These are phyloP conservation scores for Thielaviopsis cerberus DNA, from an alignment of 2,329 filamentous ascomycete species.

Conservation along the genomic window DNA sequence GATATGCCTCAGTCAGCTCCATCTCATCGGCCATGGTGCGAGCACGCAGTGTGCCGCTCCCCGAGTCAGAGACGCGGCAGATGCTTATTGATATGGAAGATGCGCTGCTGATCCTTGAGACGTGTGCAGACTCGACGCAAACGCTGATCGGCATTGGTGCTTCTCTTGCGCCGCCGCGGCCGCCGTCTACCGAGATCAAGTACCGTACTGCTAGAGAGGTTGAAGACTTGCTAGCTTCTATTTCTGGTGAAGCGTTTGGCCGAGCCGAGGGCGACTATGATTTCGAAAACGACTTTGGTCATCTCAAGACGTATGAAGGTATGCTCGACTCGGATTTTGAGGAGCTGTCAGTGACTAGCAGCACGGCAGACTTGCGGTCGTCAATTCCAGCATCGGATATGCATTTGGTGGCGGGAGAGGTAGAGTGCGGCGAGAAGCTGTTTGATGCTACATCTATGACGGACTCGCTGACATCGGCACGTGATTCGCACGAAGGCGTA, in stretches of 20 bases:
- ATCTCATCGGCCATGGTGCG: slow-evolving; percentile 62
- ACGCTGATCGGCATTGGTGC: slow-evolving; percentile 67
- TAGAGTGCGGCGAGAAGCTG: slow-evolving; percentile 22
- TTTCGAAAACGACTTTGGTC: slow-evolving; percentile 43
- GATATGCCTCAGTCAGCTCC: slow-evolving; percentile 73
- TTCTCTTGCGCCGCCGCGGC: slow-evolving; percentile 63
- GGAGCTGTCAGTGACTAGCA: slow-evolving; percentile 7
- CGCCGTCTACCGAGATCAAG: slow-evolving; percentile 64
- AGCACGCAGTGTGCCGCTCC: slow-evolving; percentile 39
- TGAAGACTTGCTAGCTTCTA: slow-evolving; percentile 73
- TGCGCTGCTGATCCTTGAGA: slow-evolving; percentile 76
- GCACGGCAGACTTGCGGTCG: slow-evolving; percentile 17
- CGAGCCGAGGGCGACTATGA: slow-evolving; percentile 41
- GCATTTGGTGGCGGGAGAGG: background rate
- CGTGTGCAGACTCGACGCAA: slow-evolving; percentile 91
- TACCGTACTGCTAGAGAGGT: slow-evolving; percentile 79
- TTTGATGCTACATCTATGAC: slow-evolving; percentile 25
- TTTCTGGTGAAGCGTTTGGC: slow-evolving; percentile 69
- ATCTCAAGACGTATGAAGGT: slow-evolving; percentile 30
- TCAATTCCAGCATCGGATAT: background rate
- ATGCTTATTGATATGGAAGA: slow-evolving; percentile 69
- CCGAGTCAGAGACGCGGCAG: slow-evolving; percentile 37
- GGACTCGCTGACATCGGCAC: slow-evolving; percentile 10
- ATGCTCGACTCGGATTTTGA: slow-evolving; percentile 19
- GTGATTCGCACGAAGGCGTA: slow-evolving; percentile 22